A percentile compares a stretch with the other conserved stretches of the same genome.
These are phyloP conservation scores for Fusarium compactum DNA, from an alignment of 2,329 filamentous ascomycete species.

Conservation along the genomic window DNA sequence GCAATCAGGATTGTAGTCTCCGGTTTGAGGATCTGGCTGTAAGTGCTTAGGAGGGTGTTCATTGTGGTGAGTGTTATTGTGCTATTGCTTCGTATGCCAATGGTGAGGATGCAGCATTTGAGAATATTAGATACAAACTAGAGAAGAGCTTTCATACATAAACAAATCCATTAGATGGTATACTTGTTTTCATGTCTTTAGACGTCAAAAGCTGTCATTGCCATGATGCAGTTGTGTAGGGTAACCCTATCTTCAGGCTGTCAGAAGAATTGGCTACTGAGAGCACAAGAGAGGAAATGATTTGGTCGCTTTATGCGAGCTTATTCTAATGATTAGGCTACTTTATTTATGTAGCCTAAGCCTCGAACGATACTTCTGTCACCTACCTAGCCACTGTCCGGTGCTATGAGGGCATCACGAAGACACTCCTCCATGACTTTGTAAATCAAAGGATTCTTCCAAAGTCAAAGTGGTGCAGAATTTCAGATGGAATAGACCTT, in stretches of 20 bases:
- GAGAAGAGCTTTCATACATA: rapidly evolving
- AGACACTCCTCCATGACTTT: background rate
- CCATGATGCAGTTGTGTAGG: conserved; percentile 19
- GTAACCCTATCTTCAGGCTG: conserved; percentile 1
- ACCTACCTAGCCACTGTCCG: background rate
- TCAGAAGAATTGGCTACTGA: background rate
- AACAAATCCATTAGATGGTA: background rate
- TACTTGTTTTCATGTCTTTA: background rate
- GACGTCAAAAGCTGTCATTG: background rate
- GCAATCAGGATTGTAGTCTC: background rate
- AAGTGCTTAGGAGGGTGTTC: background rate
- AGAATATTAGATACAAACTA: too few relatives aligned
- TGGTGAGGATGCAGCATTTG: background rate
- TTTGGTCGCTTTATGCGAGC: background rate
- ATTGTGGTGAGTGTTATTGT: background rate
- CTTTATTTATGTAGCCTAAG: background rate
- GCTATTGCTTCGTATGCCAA: background rate
- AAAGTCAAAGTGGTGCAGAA: background rate
- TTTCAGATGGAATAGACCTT: background rate
- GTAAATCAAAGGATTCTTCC: background rate
- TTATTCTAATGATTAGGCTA: rapidly evolving
- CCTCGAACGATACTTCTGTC: background rate
- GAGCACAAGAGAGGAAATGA: background rate
- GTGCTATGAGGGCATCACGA: background rate
- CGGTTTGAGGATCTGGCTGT: background rate